phyloP scores from a whole-genome alignment of 1,284 basidiomycete species.

The Ustilago tritici region DNA sequence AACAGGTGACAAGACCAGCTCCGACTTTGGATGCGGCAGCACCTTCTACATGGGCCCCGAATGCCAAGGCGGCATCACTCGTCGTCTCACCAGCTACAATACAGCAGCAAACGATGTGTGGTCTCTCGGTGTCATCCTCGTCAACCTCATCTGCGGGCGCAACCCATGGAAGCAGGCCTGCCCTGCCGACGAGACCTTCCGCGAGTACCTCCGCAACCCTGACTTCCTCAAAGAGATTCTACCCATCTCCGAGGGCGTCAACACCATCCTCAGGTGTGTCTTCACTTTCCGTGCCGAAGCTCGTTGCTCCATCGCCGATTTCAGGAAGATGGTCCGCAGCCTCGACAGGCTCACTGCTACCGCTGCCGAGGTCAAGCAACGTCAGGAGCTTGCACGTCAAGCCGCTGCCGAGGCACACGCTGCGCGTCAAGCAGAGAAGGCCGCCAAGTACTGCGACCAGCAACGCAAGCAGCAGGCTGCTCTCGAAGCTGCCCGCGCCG shows the following conservation, averaged over 20 bases:
- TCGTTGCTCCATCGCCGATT: conserved; percentile 58
- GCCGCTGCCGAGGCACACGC: conserved; percentile 47
- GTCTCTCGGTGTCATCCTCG: conserved; percentile 90
- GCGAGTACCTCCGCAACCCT: conserved; percentile 65
- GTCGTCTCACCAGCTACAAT: conserved; percentile 76
- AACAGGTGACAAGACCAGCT: conserved; percentile 85
- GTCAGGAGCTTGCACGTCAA: conserved; percentile 43
- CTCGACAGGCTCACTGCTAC: conserved; percentile 66
- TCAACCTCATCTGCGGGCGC: conserved; percentile 88
- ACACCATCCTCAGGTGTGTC: conserved; percentile 65
- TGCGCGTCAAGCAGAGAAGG: conserved; percentile 47
- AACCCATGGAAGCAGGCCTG: conserved; percentile 88
- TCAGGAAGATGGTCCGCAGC: conserved; percentile 57
- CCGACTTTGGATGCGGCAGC: conserved; percentile 94
- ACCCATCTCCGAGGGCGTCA: conserved; percentile 66
- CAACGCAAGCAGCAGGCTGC: conserved; percentile 42
- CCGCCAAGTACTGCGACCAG: conserved; percentile 32
- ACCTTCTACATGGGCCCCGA: conserved; percentile 98
- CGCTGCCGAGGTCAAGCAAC: conserved; percentile 52
- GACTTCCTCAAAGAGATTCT: conserved; percentile 67
- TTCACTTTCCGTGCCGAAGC: conserved; percentile 65
- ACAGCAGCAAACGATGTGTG: conserved; percentile 84
- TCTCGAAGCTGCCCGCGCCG: conserved; percentile 39
- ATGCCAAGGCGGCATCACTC: conserved; percentile 83
- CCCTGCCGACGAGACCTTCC: conserved; percentile 79